Conservation (phyloP, 2,329 filamentous ascomycete genomes). For the Beauveria sp. region DNA sequence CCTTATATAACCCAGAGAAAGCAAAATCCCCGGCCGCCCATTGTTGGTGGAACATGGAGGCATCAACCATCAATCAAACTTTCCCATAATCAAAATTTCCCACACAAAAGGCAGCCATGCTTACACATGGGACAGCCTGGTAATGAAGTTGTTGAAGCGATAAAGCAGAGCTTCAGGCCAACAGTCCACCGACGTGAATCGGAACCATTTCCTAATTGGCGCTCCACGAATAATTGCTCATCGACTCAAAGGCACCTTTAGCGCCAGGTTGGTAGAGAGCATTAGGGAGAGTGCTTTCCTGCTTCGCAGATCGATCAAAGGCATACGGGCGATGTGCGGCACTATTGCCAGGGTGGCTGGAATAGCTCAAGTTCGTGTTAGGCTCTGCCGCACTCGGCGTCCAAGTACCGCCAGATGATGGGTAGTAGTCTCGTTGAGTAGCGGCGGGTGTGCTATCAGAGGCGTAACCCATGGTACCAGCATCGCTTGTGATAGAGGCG, state of each 20-base stretch:
- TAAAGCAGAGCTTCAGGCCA: slow-evolving; percentile 11
- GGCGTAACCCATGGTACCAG: slow-evolving; percentile 23
- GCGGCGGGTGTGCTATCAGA: slow-evolving; percentile 21
- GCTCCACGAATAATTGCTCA: slow-evolving; percentile 53
- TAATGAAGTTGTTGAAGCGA: background rate
- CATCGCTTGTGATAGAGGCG: slow-evolving; percentile 24
- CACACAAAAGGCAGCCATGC: background rate
- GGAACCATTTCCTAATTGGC: slow-evolving; percentile 28
- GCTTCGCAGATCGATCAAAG: slow-evolving; percentile 32
- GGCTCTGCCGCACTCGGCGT: slow-evolving; percentile 42
- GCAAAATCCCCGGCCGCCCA: slow-evolving; percentile 10
- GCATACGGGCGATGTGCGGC: slow-evolving; percentile 38
- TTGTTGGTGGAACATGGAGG: slow-evolving; percentile 4
- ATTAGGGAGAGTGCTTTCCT: slow-evolving; percentile 29
- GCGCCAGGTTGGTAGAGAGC: slow-evolving; percentile 30
- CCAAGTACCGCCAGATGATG: slow-evolving; percentile 42
- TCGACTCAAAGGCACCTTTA: slow-evolving; percentile 38
- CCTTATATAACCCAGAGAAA: slow-evolving; percentile 6
- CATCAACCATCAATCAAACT: background rate
- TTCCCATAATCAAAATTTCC: background rate
- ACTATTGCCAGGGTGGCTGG: slow-evolving; percentile 16
- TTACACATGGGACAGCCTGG: background rate
- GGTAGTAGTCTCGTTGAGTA: slow-evolving; percentile 41
- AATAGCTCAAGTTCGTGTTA: slow-evolving; percentile 36
- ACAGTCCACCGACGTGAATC: background rate